Evolutionary conservation across 1,139 yeast genomes (phyloP).

Genomic region (Yamadazyma blattariae): DNA sequence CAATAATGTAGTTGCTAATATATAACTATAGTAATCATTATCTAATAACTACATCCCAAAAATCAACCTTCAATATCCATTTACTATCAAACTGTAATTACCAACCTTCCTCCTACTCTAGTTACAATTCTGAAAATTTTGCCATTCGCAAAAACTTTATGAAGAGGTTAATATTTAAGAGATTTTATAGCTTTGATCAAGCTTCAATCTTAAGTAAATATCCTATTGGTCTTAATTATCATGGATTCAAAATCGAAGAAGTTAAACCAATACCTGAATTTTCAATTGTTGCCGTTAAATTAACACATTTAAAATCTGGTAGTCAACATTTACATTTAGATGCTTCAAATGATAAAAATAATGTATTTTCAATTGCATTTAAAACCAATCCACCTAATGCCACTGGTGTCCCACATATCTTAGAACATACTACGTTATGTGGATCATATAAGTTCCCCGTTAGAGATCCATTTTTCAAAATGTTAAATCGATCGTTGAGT

Average conservation of each 20-base stretch:
- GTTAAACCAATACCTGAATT: conserved; percentile 77
- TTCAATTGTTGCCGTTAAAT: conserved; percentile 72
- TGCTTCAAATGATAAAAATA: conserved; percentile 68
- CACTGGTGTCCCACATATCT: conserved; percentile 93
- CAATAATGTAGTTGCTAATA: no score
- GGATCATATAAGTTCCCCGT: conserved; percentile 91
- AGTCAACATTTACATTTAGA: conserved; percentile 84
- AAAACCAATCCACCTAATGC: conserved; percentile 92
- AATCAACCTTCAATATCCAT: no score
- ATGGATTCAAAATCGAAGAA: conserved; percentile 64
- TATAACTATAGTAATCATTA: no score
- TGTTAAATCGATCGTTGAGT: conserved; percentile 83
- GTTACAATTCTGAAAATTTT: no score
- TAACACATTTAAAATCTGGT: conserved; percentile 67
- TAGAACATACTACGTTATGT: conserved; percentile 93
- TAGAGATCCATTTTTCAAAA: conserved; percentile 95
- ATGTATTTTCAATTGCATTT: conserved; percentile 86
- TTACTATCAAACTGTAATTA: no score
- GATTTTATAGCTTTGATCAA: conserved; percentile 2
- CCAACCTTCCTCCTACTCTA: no score
- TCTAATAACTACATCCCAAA: no score
- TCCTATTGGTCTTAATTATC: conserved; percentile 58
- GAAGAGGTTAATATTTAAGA: not conserved
- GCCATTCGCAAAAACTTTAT: not conserved
- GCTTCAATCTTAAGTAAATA: conserved; percentile 38